phyloP scores from a whole-genome alignment of 2,329 filamentous ascomycete genomes.

The Acrodontium crateriforme region DNA sequence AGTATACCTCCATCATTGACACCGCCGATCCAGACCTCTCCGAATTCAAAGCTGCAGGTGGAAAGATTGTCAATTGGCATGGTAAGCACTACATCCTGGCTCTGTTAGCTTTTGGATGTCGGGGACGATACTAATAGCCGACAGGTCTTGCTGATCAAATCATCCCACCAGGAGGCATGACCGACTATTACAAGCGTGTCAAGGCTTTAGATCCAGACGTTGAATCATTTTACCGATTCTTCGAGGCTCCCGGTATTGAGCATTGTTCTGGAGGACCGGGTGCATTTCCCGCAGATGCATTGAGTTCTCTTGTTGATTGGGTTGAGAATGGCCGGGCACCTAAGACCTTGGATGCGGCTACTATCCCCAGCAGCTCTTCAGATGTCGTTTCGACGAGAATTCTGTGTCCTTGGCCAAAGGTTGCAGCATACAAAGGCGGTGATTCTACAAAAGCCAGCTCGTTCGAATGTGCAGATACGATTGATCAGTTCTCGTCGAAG shows the following conservation, averaged over 20 bases:
- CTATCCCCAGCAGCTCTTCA: slow-evolving; percentile 1
- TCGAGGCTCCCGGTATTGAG: slow-evolving; percentile 25
- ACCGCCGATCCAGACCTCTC: slow-evolving; percentile 26
- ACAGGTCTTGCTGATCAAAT: slow-evolving; percentile 23
- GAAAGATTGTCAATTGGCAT: slow-evolving; percentile 33
- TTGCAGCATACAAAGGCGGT: slow-evolving; percentile 10
- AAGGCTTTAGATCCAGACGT: slow-evolving; percentile 13
- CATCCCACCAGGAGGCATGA: slow-evolving; percentile 24
- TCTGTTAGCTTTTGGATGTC: slow-evolving; percentile 10
- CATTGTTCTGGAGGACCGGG: slow-evolving; percentile 25
- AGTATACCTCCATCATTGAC: slow-evolving; percentile 24
- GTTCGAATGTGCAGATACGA: slow-evolving; percentile 10
- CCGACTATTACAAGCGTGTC: slow-evolving; percentile 25
- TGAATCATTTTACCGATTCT: slow-evolving; percentile 25
- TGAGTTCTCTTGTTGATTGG: slow-evolving; percentile 14
- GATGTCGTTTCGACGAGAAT: slow-evolving; percentile 1
- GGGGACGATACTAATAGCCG: slow-evolving; percentile 6
- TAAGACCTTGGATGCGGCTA: slow-evolving; percentile 9
- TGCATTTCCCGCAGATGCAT: slow-evolving; percentile 8
- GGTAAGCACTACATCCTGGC: too few relatives aligned
- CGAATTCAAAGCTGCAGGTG: slow-evolving; percentile 22
- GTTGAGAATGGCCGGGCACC: slow-evolving; percentile 19
- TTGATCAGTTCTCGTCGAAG: too few relatives aligned
- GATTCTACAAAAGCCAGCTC: slow-evolving; percentile 7
- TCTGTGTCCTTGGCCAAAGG: slow-evolving; percentile 11